Evolutionary conservation across 805 yeast species (phyloP).

Genomic region (Cyberlindnera mrakii): DNA sequence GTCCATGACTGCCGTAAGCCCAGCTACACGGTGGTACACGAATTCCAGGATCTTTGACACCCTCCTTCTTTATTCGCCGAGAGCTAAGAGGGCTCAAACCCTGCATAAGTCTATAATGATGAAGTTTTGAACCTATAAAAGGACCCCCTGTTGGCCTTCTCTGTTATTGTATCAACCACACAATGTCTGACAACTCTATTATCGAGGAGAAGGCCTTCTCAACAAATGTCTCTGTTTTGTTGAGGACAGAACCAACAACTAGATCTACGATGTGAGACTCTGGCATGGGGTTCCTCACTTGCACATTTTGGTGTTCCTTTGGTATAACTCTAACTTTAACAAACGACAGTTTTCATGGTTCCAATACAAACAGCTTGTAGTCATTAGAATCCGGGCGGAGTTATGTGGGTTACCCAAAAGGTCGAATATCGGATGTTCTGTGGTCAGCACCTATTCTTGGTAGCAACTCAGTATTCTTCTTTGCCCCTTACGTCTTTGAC

Average conservation of each 20-base stretch:
- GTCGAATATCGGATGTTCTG: slow-evolving; percentile 33
- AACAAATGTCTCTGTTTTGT: background rate
- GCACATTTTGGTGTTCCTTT: slow-evolving; percentile 26
- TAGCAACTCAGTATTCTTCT: slow-evolving; percentile 24
- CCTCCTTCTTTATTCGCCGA: too few species aligned
- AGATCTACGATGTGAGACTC: slow-evolving; percentile 14
- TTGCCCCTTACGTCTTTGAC: slow-evolving; percentile 29
- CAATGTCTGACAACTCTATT: too few species aligned
- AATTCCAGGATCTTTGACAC: too few species aligned
- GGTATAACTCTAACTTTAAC: slow-evolving; percentile 40
- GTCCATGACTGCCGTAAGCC: too few species aligned
- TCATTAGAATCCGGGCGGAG: slow-evolving; percentile 32
- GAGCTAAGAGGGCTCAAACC: too few species aligned
- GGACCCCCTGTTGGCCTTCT: background rate
- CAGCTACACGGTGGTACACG: too few species aligned
- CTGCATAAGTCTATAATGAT: too few species aligned
- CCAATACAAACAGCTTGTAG: slow-evolving; percentile 46
- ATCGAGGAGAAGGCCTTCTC: too few species aligned
- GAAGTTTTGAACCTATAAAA: too few species aligned
- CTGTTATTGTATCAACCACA: background rate
- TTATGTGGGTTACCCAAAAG: slow-evolving; percentile 33
- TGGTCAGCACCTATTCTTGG: slow-evolving; percentile 38
- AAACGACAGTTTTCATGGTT: slow-evolving; percentile 41
- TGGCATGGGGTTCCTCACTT: slow-evolving; percentile 34
- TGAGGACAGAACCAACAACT: slow-evolving; percentile 3